A percentile compares a stretch with the other conserved stretches of the same genome.
phyloP scores from a whole-genome alignment of 768 basidiomycete genomes.

The Russula olivacea region DNA sequence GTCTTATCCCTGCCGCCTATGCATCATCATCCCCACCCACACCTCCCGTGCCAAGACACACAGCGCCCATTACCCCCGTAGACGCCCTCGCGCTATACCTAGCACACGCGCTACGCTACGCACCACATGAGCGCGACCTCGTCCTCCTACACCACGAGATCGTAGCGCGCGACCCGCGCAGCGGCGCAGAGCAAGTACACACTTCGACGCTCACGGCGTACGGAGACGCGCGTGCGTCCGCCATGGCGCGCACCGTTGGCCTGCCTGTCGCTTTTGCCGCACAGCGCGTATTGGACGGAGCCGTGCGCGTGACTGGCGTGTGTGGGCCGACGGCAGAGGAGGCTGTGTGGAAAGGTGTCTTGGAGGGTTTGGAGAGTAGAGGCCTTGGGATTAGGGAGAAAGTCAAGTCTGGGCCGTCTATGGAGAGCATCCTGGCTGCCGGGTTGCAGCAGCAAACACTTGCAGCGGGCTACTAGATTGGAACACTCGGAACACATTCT shows the following conservation, averaged over 20 bases:
- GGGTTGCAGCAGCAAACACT: constrained; percentile 16
- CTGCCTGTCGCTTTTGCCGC: constrained; percentile 84
- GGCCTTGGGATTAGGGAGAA: constrained; percentile 39
- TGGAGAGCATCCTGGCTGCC: constrained; percentile 30
- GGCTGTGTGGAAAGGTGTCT: constrained; percentile 55
- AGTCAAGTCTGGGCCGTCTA: constrained; percentile 39
- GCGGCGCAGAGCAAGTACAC: constrained; percentile 44
- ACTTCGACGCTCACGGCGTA: constrained; percentile 62
- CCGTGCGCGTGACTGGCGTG: constrained; percentile 50
- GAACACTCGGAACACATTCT: neutral
- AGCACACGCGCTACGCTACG: constrained; percentile 64
- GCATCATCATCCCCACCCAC: constrained; percentile 10
- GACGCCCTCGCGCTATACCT: constrained; percentile 73
- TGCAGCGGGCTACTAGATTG: neutral
- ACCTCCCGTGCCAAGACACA: constrained; percentile 42
- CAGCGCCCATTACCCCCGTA: constrained; percentile 44
- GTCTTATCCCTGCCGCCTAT: constrained; percentile 26
- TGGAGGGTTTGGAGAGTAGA: constrained; percentile 51
- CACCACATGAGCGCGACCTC: constrained; percentile 70
- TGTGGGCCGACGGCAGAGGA: constrained; percentile 55
- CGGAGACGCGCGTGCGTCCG: constrained; percentile 54
- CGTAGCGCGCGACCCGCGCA: constrained; percentile 37
- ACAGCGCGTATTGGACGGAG: constrained; percentile 59
- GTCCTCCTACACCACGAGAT: constrained; percentile 85
- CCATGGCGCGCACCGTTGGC: constrained; percentile 91